These are phyloP conservation scores for Mycena indigotica DNA, from an alignment of 768 basidiomycete species.

Conservation along the genomic window DNA sequence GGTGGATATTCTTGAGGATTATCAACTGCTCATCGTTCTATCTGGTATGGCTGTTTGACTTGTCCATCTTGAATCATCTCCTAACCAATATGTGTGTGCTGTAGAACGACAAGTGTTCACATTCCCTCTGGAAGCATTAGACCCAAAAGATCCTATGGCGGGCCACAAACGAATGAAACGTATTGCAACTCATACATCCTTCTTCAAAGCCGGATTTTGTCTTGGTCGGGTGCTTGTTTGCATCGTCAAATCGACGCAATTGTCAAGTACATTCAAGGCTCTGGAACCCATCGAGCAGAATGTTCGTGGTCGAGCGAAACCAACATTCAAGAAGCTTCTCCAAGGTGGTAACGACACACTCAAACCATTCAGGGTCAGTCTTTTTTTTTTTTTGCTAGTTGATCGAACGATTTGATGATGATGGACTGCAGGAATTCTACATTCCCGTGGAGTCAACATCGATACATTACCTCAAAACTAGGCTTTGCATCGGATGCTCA, in stretches of 20 bases:
- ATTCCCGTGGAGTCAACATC: conserved; percentile 97
- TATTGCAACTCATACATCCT: conserved; percentile 93
- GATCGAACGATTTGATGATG: neutral
- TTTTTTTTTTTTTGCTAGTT: neutral
- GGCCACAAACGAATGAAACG: conserved; percentile 93
- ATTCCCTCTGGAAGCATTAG: conserved; percentile 91
- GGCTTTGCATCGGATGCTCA: conserved; percentile 95
- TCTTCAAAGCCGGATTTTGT: conserved; percentile 96
- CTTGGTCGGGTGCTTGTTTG: conserved; percentile 91
- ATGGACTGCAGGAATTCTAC: conserved; percentile 81
- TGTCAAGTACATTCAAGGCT: conserved; percentile 97
- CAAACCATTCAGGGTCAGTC: conserved; percentile 79
- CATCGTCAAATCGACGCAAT: conserved; percentile 92
- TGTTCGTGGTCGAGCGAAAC: conserved; percentile 74
- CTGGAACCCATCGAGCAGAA: conserved; percentile 95
- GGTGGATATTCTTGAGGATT: conserved; percentile 95
- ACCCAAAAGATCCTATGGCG: conserved; percentile 85
- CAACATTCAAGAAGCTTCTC: conserved; percentile 91
- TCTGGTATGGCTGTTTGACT: conserved; percentile 68
- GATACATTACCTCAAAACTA: conserved; percentile 96
- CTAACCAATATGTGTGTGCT: conserved; percentile 2
- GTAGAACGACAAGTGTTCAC: conserved; percentile 94
- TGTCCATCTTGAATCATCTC: neutral
- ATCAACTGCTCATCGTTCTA: conserved; percentile 95
- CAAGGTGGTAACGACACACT: conserved; percentile 96